phyloP scores from a whole-genome alignment of 805 yeast genomes.

The Hanseniaspora mollemarum region DNA sequence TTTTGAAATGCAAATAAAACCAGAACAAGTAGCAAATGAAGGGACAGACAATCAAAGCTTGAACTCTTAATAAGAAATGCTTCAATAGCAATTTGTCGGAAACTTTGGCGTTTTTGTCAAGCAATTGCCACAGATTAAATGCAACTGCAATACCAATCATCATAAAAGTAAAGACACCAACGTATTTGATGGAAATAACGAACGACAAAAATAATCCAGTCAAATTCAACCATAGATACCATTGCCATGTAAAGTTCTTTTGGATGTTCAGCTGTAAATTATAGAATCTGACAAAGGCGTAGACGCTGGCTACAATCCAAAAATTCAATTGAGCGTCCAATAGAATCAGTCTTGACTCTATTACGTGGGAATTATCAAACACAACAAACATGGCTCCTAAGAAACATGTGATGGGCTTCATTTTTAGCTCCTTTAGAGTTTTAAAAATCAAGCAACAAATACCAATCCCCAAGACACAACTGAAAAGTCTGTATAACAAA shows the following conservation, averaged over 20 bases:
- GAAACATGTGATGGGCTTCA: conserved; percentile 66
- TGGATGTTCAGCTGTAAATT: conserved; percentile 42
- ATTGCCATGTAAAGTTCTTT: conserved; percentile 50
- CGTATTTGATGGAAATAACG: conserved; percentile 91
- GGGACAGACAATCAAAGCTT: conserved; percentile 66
- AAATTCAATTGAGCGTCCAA: conserved; percentile 82
- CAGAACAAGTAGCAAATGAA: conserved; percentile 70
- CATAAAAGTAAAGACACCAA: conserved; percentile 83
- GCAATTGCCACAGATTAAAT: conserved; percentile 76
- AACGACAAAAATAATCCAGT: conserved; percentile 84
- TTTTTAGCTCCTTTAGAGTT: conserved; percentile 77
- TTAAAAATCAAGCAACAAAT: conserved; percentile 75
- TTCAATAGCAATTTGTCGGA: conserved; percentile 43
- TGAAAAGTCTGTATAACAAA: conserved; percentile 64
- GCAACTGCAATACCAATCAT: conserved; percentile 80
- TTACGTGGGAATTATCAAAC: conserved; percentile 80
- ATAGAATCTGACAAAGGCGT: conserved; percentile 67
- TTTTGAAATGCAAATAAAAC: conserved; percentile 83
- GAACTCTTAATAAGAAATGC: conserved; percentile 67
- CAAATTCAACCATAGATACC: conserved; percentile 80
- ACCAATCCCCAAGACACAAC: conserved; percentile 69
- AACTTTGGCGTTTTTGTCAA: conserved; percentile 61
- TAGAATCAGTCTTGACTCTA: conserved; percentile 80
- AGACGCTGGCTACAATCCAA: conserved; percentile 71
- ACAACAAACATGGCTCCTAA: conserved; percentile 65